phyloP scores from a whole-genome alignment of 169 alveolate species.

The Ichthyophthirius multifiliis region DNA sequence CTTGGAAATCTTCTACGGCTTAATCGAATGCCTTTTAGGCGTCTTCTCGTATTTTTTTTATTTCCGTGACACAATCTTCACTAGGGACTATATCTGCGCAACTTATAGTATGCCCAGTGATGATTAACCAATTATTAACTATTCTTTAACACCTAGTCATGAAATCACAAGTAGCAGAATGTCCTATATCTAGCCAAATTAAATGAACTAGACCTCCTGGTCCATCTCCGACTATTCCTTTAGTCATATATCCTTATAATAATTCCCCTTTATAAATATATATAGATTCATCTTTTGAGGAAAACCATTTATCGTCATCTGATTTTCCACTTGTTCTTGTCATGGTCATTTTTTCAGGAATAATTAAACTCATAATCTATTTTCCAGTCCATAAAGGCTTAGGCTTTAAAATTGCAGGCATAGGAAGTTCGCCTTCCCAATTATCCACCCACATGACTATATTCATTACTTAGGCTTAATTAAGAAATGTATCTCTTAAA shows the following conservation, averaged over 20 bases:
- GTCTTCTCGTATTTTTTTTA: constrained; percentile 23
- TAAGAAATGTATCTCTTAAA: constrained; percentile 95
- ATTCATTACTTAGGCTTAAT: constrained; percentile 92
- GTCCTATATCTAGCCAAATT: constrained; percentile 98
- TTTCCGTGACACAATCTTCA: constrained; percentile 41
- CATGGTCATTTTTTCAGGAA: constrained; percentile 80
- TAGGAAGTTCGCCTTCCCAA: constrained; percentile 97
- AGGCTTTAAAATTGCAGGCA: constrained; percentile 98
- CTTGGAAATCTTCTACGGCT: constrained; percentile 8
- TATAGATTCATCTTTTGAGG: constrained; percentile 56
- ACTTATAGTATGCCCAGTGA: constrained; percentile 98
- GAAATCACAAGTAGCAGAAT: constrained; percentile 94
- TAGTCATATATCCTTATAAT: constrained; percentile 96
- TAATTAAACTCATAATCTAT: constrained; percentile 95
- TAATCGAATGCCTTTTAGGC: constrained; percentile 9
- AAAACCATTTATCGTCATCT: constrained; percentile 51
- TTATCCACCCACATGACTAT: constrained; percentile 96
- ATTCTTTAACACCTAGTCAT: constrained; percentile 95
- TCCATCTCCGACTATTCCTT: constrained; percentile 97
- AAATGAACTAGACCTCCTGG: constrained; percentile 98
- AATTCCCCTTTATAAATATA: constrained; percentile 96
- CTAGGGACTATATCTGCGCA: constrained; percentile 98
- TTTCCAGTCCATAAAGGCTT: constrained; percentile 99
- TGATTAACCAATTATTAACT: constrained; percentile 97
- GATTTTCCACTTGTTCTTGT: constrained; percentile 49